Percentiles rank a stretch among this genome's conserved stretches.
These are phyloP conservation scores for Exserohilum turcica DNA, from an alignment of 2,329 filamentous ascomycete genomes.

Conservation along the genomic window DNA sequence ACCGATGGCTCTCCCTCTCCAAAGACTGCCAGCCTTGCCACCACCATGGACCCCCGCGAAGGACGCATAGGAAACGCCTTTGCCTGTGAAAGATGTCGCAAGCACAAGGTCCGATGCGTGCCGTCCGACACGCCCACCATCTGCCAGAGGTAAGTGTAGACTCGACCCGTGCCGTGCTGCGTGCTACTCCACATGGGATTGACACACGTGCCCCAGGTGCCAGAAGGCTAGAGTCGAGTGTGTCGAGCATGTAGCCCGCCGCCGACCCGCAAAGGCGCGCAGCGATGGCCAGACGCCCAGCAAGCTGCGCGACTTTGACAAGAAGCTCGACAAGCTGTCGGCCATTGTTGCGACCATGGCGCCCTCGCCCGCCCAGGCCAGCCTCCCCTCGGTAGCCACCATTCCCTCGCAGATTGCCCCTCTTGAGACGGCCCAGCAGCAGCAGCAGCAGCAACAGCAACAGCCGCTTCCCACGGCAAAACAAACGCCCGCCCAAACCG, in stretches of 20 bases:
- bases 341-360: constrained; percentile 39
- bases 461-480: constrained; percentile 18
- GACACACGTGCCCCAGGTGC: constrained; percentile 45
- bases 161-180: constrained; percentile 2
- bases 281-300: constrained; percentile 33
- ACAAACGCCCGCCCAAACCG: constrained; percentile 19
- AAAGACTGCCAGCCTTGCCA: constrained; percentile 31
- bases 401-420: constrained; percentile 26
- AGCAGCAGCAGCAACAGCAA: too few species aligned
- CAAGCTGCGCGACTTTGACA: constrained; percentile 42
- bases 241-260: constrained; percentile 45
- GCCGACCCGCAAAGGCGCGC: constrained; percentile 42
- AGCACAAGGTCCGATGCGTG: constrained; percentile 47
- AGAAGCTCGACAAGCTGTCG: constrained; percentile 42
- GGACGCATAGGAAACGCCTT: constrained; percentile 45
- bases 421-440: constrained; percentile 28
- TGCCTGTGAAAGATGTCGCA: constrained; percentile 45
- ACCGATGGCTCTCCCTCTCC: constrained; percentile 33
- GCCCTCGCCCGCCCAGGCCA: constrained; percentile 27
- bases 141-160: constrained; percentile 43
- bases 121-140: constrained; percentile 39
- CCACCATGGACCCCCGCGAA: constrained; percentile 45
- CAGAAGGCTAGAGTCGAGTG: constrained; percentile 46
- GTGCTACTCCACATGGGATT: constrained; percentile 25
- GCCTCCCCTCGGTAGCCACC: constrained; percentile 31